Conservation (phyloP, 805 yeast genomes). For the Ogataea thermomethanolica region DNA sequence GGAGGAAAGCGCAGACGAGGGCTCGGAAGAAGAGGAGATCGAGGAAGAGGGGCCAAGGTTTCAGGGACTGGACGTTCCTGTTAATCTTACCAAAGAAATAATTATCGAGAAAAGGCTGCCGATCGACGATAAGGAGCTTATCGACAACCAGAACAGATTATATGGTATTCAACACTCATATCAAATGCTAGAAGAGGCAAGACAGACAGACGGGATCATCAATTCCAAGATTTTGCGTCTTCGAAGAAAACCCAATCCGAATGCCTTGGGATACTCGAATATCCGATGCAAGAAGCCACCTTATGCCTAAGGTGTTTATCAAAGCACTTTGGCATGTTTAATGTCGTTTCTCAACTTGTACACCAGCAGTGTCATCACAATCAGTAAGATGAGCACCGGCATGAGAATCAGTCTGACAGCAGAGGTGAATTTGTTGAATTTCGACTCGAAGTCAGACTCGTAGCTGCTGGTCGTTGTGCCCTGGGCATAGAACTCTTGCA, state of each 20-base stretch:
- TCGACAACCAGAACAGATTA: constrained; percentile 31
- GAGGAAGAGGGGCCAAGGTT: constrained; percentile 16
- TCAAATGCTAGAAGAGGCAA: constrained; percentile 27
- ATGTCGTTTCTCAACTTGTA: constrained; percentile 59
- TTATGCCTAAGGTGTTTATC: constrained; percentile 28
- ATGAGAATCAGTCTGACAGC: constrained; percentile 28
- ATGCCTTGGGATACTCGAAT: constrained; percentile 43
- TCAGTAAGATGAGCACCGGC: constrained; percentile 38
- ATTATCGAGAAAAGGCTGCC: constrained; percentile 30
- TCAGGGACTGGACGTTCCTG: constrained; percentile 19
- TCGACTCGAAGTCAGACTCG: constrained; percentile 19
- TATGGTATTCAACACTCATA: constrained; percentile 25
- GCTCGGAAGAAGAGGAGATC: constrained; percentile 7
- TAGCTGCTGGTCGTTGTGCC: constrained; percentile 5
- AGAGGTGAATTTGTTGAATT: constrained; percentile 16
- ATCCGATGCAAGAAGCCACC: constrained; percentile 44
- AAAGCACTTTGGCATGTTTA: constrained; percentile 57
- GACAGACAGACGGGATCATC: constrained; percentile 28
- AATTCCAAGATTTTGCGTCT: constrained; percentile 40
- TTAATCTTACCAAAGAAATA: constrained; percentile 23
- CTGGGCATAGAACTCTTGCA: constrained; percentile 15
- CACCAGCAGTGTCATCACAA: constrained; percentile 43
- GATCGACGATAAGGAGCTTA: constrained; percentile 37
- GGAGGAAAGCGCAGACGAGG: not conserved
- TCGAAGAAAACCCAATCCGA: constrained; percentile 46